Percentiles rank a stretch among this genome's conserved stretches.
These are phyloP conservation scores for Yarrowia sp. DNA, from an alignment of 805 yeast species.

Conservation along the genomic window DNA sequence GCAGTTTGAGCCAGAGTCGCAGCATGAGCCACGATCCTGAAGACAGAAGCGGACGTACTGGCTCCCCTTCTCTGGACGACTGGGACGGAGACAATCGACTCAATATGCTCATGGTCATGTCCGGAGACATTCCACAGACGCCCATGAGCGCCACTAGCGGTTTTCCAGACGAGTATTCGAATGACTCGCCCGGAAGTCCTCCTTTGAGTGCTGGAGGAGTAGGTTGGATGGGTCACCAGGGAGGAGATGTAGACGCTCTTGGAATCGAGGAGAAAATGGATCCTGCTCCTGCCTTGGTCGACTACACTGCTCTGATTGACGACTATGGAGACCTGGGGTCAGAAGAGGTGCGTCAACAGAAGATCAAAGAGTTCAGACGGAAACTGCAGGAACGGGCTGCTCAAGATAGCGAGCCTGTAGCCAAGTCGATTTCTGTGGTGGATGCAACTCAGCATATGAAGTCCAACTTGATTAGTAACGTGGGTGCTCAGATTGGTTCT, in stretches of 20 bases:
- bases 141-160: background rate
- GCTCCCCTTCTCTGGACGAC: background rate
- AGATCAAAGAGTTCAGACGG: background rate
- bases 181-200: constrained; percentile 6
- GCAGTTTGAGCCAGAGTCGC: constrained; percentile 2
- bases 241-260: background rate
- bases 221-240: constrained; percentile 6
- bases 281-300: background rate
- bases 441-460: constrained; percentile 19
- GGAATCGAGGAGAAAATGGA: background rate
- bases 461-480: constrained; percentile 18
- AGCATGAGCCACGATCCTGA: background rate
- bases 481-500: constrained; percentile 19
- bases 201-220: constrained; percentile 1
- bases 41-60: background rate
- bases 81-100: constrained; percentile 18
- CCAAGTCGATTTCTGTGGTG: constrained; percentile 4
- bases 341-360: background rate
- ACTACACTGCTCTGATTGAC: constrained; percentile 11
- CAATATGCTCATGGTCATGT: constrained; percentile 4
- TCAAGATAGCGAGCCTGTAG: background rate
- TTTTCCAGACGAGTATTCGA: background rate
- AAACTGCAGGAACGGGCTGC: background rate
- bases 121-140: background rate
- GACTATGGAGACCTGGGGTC: background rate